Conservation (phyloP, 73 alveolate species). For the Paramecium octaurelia region DNA sequence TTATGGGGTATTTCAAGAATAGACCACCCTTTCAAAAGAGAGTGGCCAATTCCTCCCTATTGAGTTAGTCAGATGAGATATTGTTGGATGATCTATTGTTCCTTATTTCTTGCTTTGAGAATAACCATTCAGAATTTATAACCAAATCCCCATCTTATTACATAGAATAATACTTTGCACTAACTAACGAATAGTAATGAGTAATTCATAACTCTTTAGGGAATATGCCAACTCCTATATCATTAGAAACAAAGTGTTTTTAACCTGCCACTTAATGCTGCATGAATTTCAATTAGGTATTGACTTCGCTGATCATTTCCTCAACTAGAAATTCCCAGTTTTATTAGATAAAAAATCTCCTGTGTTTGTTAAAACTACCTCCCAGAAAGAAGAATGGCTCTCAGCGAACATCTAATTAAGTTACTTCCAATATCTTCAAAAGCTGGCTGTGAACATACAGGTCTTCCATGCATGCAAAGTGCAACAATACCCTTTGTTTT, state of each 20-base stretch:
- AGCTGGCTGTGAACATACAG: slow-evolving; percentile 10
- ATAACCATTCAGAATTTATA: slow-evolving; percentile 38
- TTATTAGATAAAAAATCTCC: neutral
- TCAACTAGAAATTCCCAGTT: neutral
- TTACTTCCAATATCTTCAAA: slow-evolving; percentile 17
- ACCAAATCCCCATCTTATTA: slow-evolving; percentile 39
- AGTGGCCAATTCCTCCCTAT: slow-evolving; percentile 1
- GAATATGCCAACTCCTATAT: neutral
- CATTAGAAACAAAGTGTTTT: slow-evolving; percentile 13
- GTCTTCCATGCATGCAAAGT: slow-evolving; percentile 49
- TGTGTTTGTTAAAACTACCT: neutral
- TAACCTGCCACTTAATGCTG: slow-evolving; percentile 36
- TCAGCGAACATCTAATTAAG: slow-evolving; percentile 1
- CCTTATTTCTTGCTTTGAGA: slow-evolving; percentile 34
- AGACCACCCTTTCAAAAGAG: slow-evolving; percentile 47
- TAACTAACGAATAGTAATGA: neutral
- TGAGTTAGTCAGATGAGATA: slow-evolving; percentile 3
- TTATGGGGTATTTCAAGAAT: slow-evolving; percentile 28
- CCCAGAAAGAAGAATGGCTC: slow-evolving; percentile 17
- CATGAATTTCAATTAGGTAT: slow-evolving; percentile 44
- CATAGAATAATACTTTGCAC: slow-evolving; percentile 5
- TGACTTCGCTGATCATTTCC: slow-evolving; percentile 41
- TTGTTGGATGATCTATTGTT: slow-evolving; percentile 35
- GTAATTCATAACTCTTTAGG: neutral
- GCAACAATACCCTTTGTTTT: slow-evolving; percentile 35